Evolutionary conservation across 1,284 basidiomycete genomes (phyloP).

Genomic region (Sanghuangporus weigelae): DNA sequence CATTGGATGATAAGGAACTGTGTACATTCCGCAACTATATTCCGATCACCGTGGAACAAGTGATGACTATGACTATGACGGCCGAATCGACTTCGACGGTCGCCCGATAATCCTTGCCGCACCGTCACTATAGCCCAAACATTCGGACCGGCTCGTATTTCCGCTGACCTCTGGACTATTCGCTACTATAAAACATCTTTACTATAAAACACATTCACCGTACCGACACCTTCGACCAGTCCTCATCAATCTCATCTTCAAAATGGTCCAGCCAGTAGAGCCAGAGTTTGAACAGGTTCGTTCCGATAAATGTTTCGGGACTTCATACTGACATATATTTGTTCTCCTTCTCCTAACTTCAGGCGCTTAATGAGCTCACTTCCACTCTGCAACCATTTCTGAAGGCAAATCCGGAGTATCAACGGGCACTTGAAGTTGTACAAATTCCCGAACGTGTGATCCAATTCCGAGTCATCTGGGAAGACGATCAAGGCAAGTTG

Average conservation of each 20-base stretch:
- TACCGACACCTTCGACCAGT: background rate
- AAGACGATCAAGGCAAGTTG: constrained; percentile 63
- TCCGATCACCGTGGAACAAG: too few species aligned
- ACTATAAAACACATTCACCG: too few species aligned
- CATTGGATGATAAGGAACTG: too few species aligned
- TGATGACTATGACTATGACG: too few species aligned
- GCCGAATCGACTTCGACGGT: too few species aligned
- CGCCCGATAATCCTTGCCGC: too few species aligned
- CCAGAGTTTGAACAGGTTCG: constrained; percentile 51
- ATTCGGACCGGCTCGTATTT: too few species aligned
- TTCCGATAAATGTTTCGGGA: background rate
- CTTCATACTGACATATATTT: background rate
- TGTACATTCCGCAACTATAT: too few species aligned
- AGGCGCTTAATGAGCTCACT: constrained; percentile 65
- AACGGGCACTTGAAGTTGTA: constrained; percentile 65
- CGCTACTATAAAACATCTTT: too few species aligned
- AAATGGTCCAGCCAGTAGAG: constrained; percentile 32
- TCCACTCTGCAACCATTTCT: constrained; percentile 66
- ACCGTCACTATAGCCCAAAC: too few species aligned
- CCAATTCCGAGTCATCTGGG: constrained; percentile 79
- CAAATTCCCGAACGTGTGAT: constrained; percentile 75
- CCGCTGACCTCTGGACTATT: too few species aligned
- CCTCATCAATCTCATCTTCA: background rate
- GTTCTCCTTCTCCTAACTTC: constrained; percentile 14
- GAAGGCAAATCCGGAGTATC: constrained; percentile 64